These are phyloP conservation scores for Colletotrichum filicis DNA, from an alignment of 2,329 filamentous ascomycete genomes.

Conservation along the genomic window DNA sequence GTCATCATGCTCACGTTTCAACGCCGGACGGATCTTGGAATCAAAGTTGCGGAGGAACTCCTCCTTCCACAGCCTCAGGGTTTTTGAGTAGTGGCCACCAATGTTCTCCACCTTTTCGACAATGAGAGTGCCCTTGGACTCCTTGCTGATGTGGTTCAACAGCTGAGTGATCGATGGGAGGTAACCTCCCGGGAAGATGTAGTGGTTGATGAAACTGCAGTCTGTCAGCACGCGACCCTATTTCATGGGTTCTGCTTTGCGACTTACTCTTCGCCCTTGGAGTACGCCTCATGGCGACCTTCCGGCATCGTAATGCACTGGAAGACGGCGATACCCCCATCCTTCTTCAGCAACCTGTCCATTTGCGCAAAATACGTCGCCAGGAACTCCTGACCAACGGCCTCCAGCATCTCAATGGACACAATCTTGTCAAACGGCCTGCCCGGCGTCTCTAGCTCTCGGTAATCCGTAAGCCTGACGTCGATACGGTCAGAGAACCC, in stretches of 20 bases:
- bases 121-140: slow-evolving; percentile 70
- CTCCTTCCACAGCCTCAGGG: slow-evolving; percentile 75
- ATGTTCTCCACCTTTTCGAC: slow-evolving; percentile 78
- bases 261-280: slow-evolving; percentile 70
- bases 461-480: slow-evolving; percentile 77
- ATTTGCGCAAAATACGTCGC: slow-evolving; percentile 75
- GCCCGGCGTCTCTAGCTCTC: slow-evolving; percentile 65
- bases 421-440: slow-evolving; percentile 75
- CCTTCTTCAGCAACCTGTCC: slow-evolving; percentile 70
- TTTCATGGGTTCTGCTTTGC: neutral
- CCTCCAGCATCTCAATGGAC: slow-evolving; percentile 83
- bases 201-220: slow-evolving; percentile 74
- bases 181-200: slow-evolving; percentile 84
- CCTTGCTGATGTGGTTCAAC: slow-evolving; percentile 67
- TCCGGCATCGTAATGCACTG: slow-evolving; percentile 85
- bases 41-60: slow-evolving; percentile 74
- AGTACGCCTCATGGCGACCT: slow-evolving; percentile 72
- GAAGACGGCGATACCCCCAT: slow-evolving; percentile 75
- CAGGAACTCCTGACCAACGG: slow-evolving; percentile 75
- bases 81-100: slow-evolving; percentile 78
- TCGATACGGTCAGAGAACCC: slow-evolving; percentile 70
- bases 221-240: slow-evolving; percentile 10
- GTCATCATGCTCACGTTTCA: slow-evolving; percentile 66
- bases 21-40: slow-evolving; percentile 66
- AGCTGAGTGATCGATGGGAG: slow-evolving; percentile 69